Evolutionary conservation across 2,329 filamentous ascomycete species (phyloP).

Genomic region (Zymoseptoria brevis): DNA sequence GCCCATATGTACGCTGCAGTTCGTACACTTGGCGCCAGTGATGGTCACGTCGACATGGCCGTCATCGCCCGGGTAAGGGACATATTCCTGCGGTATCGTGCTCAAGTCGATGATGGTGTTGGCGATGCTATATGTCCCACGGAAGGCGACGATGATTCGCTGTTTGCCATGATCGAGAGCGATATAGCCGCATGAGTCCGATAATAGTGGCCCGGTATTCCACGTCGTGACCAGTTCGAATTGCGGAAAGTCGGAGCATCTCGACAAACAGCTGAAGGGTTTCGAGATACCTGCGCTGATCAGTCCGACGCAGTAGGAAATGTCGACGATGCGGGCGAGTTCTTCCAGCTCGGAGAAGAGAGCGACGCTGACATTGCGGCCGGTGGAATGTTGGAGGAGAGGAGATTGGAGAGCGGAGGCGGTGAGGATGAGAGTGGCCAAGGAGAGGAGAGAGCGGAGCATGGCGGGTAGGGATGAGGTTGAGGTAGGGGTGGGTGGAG

Average conservation of each 20-base stretch:
- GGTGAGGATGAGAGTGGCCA: constrained; percentile 12
- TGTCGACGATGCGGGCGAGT: constrained; percentile 83
- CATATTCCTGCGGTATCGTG: constrained; percentile 80
- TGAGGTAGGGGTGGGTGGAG: not conserved
- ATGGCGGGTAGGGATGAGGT: constrained; percentile 11
- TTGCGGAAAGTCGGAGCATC: constrained; percentile 73
- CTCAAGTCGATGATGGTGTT: constrained; percentile 88
- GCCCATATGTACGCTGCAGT: constrained; percentile 88
- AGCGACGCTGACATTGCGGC: constrained; percentile 45
- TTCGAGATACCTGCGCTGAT: constrained; percentile 73
- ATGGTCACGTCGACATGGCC: constrained; percentile 29
- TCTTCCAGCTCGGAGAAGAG: constrained; percentile 81
- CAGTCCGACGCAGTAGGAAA: constrained; percentile 84
- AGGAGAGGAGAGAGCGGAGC: constrained; percentile 17
- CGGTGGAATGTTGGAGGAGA: constrained; percentile 26
- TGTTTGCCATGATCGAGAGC: constrained; percentile 66
- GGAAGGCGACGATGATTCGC: constrained; percentile 77
- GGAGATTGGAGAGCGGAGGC: constrained; percentile 24
- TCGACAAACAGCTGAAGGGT: constrained; percentile 78
- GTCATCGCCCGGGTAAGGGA: constrained; percentile 63
- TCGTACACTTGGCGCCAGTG: constrained; percentile 54
- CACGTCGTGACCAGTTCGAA: constrained; percentile 77
- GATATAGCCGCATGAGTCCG: constrained; percentile 89
- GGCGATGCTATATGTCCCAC: constrained; percentile 87
- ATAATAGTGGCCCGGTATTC: constrained; percentile 80